phyloP scores from a whole-genome alignment of 2,329 filamentous ascomycete genomes.

The Passalora sequoiae region DNA sequence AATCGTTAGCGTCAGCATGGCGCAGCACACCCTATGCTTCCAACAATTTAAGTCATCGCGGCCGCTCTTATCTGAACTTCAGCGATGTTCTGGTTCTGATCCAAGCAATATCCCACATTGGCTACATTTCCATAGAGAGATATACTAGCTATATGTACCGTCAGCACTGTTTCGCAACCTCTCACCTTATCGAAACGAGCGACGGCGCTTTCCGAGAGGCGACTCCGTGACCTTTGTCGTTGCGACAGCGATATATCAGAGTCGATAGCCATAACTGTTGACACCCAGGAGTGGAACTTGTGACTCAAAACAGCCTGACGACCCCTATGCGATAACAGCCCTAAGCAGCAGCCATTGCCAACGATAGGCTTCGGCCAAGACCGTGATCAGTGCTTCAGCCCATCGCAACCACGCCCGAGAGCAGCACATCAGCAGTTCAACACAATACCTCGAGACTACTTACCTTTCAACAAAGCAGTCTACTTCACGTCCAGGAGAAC shows the following conservation, averaged over 20 bases:
- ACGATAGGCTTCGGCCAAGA: too few relatives aligned
- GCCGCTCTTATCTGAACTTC: too few relatives aligned
- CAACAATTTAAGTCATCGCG: neutral
- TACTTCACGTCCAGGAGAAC: slow-evolving; percentile 4
- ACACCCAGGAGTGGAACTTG: slow-evolving; percentile 5
- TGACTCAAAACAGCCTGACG: slow-evolving; percentile 2
- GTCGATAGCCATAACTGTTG: slow-evolving; percentile 4
- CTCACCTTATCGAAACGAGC: too few relatives aligned
- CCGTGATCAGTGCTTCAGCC: slow-evolving; percentile 8
- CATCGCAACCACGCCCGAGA: slow-evolving; percentile 13
- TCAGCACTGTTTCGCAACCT: slow-evolving; percentile 2
- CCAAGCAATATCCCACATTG: too few relatives aligned
- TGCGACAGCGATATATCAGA: slow-evolving; percentile 1
- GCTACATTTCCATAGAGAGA: slow-evolving; percentile 9
- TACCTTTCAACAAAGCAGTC: slow-evolving; percentile 12
- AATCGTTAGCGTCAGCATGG: neutral
- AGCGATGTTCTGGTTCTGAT: too few relatives aligned
- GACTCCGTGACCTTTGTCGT: slow-evolving; percentile 1
- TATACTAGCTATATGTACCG: slow-evolving; percentile 9
- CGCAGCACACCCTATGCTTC: slow-evolving; percentile 1
- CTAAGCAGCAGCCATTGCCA: slow-evolving; percentile 2
- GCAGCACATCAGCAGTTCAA: slow-evolving; percentile 8
- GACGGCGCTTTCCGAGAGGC: too few relatives aligned
- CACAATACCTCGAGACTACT: slow-evolving; percentile 6
- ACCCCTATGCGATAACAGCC: slow-evolving; percentile 8